Percentiles rank a stretch among this genome's conserved stretches.
Evolutionary conservation across 169 alveolate species (phyloP).

Genomic region (Eimeria sp.): DNA sequence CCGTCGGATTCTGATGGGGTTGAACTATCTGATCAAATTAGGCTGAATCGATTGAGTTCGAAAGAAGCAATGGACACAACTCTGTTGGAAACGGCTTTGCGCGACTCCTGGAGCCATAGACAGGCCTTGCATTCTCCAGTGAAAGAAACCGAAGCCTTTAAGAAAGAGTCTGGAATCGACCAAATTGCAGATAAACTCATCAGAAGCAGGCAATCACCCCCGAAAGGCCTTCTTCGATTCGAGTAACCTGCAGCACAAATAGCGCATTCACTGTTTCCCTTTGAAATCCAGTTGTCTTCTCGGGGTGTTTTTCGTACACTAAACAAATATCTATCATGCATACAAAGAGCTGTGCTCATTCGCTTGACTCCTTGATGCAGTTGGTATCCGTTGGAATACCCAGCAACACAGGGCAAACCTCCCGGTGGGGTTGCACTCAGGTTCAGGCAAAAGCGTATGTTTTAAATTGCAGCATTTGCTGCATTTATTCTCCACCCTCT

Average conservation of each 20-base stretch:
- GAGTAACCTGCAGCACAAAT: neutral
- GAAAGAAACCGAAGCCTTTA: neutral
- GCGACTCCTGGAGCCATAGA: conserved; percentile 9
- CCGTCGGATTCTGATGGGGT: neutral
- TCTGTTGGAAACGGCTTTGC: neutral
- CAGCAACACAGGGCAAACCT: too few relatives aligned
- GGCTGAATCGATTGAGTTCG: neutral
- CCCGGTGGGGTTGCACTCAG: too few relatives aligned
- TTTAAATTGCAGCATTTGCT: too few relatives aligned
- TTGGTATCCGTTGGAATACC: too few relatives aligned
- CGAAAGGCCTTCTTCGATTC: neutral
- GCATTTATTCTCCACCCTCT: too few relatives aligned
- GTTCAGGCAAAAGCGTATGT: too few relatives aligned
- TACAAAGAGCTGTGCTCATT: too few relatives aligned
- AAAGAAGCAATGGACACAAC: conserved; percentile 2
- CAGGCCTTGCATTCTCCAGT: neutral
- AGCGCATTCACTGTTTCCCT: neutral
- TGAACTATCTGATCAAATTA: neutral
- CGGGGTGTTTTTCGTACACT: too few relatives aligned
- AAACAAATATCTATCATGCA: too few relatives aligned
- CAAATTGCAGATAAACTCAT: neutral
- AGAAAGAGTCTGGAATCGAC: neutral
- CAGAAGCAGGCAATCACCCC: neutral
- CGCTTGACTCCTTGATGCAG: too few relatives aligned
- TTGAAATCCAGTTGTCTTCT: neutral